Evolutionary conservation across 306 rosid species (phyloP).

Genomic region (Aeschynomene evenia): DNA sequence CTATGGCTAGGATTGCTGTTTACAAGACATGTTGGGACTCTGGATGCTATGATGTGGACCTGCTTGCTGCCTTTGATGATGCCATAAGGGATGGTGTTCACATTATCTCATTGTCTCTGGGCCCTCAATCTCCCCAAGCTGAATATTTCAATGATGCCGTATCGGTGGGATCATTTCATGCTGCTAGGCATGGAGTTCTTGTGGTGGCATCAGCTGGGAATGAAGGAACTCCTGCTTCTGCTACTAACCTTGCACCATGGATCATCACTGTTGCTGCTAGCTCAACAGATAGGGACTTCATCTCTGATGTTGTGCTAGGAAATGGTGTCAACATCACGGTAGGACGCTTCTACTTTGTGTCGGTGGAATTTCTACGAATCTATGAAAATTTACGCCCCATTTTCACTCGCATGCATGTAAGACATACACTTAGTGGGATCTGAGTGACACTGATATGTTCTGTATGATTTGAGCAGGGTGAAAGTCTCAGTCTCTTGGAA

Average conservation of each 20-base stretch:
- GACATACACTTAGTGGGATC: too few relatives aligned
- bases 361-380: slow-evolving; percentile 16
- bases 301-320: slow-evolving; percentile 54
- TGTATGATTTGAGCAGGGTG: slow-evolving; percentile 48
- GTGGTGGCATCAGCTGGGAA: slow-evolving; percentile 76
- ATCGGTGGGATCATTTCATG: slow-evolving; percentile 77
- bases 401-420: too few relatives aligned
- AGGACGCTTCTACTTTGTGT: slow-evolving; percentile 8
- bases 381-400: too few relatives aligned
- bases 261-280: slow-evolving; percentile 74
- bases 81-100: slow-evolving; percentile 82
- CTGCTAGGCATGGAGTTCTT: slow-evolving; percentile 62
- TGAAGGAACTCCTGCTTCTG: slow-evolving; percentile 63
- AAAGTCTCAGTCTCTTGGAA: slow-evolving; percentile 58
- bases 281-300: slow-evolving; percentile 79
- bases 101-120: slow-evolving; percentile 66
- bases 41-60: slow-evolving; percentile 80
- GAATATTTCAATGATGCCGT: slow-evolving; percentile 78
- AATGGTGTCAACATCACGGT: slow-evolving; percentile 58
- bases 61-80: slow-evolving; percentile 81
- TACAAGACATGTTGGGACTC: slow-evolving; percentile 84
- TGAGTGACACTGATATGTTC: slow-evolving; percentile 10
- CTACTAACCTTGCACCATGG: slow-evolving; percentile 80
- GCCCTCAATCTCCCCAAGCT: slow-evolving; percentile 75
- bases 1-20: slow-evolving; percentile 73